Percentiles rank a stretch among this genome's conserved stretches.
These are phyloP conservation scores for Fusarium miscanthi DNA, from an alignment of 2,329 filamentous ascomycete species.

Conservation along the genomic window DNA sequence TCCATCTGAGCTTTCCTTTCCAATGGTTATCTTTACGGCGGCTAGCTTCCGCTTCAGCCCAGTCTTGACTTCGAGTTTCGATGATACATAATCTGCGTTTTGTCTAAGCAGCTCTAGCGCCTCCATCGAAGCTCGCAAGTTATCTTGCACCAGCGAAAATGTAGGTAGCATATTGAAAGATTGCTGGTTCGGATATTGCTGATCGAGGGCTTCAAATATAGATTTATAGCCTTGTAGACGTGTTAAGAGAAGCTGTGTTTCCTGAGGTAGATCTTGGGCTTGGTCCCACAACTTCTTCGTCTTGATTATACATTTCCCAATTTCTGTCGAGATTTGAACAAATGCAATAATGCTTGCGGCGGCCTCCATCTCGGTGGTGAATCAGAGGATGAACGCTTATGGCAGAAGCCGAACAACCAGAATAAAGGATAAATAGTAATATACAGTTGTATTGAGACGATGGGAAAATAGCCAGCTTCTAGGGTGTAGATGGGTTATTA, in stretches of 20 bases:
- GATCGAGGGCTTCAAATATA: constrained; percentile 31
- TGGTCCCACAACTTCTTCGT: constrained; percentile 42
- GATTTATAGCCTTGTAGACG: constrained; percentile 24
- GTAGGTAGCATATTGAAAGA: neutral
- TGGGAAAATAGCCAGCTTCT: neutral
- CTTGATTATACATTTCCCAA: constrained; percentile 38
- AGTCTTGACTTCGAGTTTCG: constrained; percentile 22
- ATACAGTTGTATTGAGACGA: neutral
- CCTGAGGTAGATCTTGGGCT: constrained; percentile 38
- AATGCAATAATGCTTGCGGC: constrained; percentile 42
- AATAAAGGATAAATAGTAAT: neutral
- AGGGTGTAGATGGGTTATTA: neutral
- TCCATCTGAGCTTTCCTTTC: constrained; percentile 30
- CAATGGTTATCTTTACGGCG: constrained; percentile 32
- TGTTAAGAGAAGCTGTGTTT: constrained; percentile 35
- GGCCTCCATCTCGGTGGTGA: constrained; percentile 24
- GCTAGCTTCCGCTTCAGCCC: constrained; percentile 29
- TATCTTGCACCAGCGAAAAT: neutral
- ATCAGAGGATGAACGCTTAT: neutral
- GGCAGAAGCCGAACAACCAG: neutral
- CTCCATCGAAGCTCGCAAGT: constrained; percentile 13
- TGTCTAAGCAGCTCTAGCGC: constrained; percentile 25
- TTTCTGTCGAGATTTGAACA: constrained; percentile 35
- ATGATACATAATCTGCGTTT: constrained; percentile 28
- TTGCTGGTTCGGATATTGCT: constrained; percentile 19